Evolutionary conservation across 1,139 yeast genomes (phyloP).

Genomic region (Kluyveromyces sp.): DNA sequence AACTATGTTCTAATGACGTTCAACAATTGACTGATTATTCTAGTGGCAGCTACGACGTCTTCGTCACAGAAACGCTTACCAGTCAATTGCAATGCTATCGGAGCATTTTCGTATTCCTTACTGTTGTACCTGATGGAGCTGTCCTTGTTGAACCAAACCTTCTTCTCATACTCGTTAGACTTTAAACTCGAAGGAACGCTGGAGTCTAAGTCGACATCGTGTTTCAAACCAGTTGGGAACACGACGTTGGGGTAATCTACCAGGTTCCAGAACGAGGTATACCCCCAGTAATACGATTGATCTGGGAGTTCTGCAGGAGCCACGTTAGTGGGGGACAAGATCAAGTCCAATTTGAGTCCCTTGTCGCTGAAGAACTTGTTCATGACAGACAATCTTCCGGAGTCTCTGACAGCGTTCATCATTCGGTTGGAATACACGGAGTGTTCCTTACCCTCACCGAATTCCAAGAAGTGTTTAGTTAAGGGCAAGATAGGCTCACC

Average conservation of each 20-base stretch:
- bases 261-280: slow-evolving; percentile 61
- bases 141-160: slow-evolving; percentile 22
- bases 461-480: slow-evolving; percentile 52
- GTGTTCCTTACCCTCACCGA: slow-evolving; percentile 49
- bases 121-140: slow-evolving; percentile 32
- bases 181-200: slow-evolving; percentile 18
- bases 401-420: slow-evolving; percentile 43
- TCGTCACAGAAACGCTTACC: slow-evolving; percentile 50
- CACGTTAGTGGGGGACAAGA: slow-evolving; percentile 60
- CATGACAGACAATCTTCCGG: slow-evolving; percentile 48
- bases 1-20: slow-evolving; percentile 12
- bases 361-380: slow-evolving; percentile 37
- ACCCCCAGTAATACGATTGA: slow-evolving; percentile 67
- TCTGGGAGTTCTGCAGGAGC: slow-evolving; percentile 69
- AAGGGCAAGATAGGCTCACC: slow-evolving; percentile 61
- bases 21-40: slow-evolving; percentile 18
- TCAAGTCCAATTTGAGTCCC: slow-evolving; percentile 54
- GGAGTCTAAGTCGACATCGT: slow-evolving; percentile 36
- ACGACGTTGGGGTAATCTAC: slow-evolving; percentile 57
- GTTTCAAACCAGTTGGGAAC: slow-evolving; percentile 55
- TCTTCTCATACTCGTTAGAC: slow-evolving; percentile 20
- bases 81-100: slow-evolving; percentile 45
- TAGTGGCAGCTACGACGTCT: slow-evolving; percentile 43
- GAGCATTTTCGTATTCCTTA: slow-evolving; percentile 42
- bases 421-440: slow-evolving; percentile 28